A percentile compares a stretch with the other conserved stretches of the same genome.
These are phyloP conservation scores for Papiliotrema nemorosa DNA, from an alignment of 1,284 basidiomycete species.

Conservation along the genomic window DNA sequence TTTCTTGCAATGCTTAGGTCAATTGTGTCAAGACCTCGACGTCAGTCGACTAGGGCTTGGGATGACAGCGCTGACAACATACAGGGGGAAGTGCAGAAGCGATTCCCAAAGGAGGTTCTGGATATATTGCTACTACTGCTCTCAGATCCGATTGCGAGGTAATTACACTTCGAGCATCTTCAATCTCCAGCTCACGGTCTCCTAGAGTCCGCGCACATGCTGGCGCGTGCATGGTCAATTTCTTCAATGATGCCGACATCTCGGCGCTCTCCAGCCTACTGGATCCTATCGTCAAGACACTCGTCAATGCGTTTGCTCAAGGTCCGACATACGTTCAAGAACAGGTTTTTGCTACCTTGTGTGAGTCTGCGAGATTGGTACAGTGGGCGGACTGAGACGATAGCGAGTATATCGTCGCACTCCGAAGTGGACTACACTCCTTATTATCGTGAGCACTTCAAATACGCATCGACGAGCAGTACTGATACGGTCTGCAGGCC, in stretches of 20 bases:
- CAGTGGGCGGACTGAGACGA: slow-evolving; percentile 33
- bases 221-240: slow-evolving; percentile 80
- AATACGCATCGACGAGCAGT: background rate
- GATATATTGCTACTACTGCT: slow-evolving; percentile 66
- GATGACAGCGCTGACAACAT: background rate
- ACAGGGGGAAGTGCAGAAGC: slow-evolving; percentile 30
- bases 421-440: slow-evolving; percentile 56
- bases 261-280: slow-evolving; percentile 68
- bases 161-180: slow-evolving; percentile 13
- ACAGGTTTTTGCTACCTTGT: slow-evolving; percentile 68
- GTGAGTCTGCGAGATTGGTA: slow-evolving; percentile 17
- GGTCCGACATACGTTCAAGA: slow-evolving; percentile 67
- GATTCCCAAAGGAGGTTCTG: slow-evolving; percentile 48
- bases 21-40: slow-evolving; percentile 77
- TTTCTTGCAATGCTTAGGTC: slow-evolving; percentile 80
- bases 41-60: slow-evolving; percentile 46
- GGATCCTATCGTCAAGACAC: slow-evolving; percentile 67
- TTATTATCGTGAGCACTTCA: slow-evolving; percentile 28
- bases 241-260: slow-evolving; percentile 75
- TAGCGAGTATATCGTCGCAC: slow-evolving; percentile 63
- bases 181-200: background rate
- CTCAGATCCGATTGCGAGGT: slow-evolving; percentile 72
- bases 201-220: slow-evolving; percentile 75
- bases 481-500: slow-evolving; percentile 8
- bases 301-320: slow-evolving; percentile 59